phyloP scores from a whole-genome alignment of 1,284 basidiomycete genomes.

The Austroboletus novae-zelandiae region DNA sequence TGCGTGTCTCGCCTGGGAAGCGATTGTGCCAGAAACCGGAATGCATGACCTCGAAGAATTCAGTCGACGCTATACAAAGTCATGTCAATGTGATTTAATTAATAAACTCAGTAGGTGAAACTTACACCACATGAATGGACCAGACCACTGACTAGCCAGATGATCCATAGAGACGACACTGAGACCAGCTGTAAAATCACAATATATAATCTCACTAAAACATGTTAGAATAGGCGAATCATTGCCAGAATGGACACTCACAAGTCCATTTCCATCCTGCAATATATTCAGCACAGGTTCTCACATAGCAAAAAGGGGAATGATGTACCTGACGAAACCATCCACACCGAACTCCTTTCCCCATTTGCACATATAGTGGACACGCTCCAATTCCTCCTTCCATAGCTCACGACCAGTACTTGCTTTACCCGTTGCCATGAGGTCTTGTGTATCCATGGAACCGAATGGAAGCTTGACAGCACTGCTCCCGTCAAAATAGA shows the following conservation, averaged over 20 bases:
- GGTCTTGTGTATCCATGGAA: conserved; percentile 42
- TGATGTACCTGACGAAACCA: conserved; percentile 38
- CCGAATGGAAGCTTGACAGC: conserved; percentile 37
- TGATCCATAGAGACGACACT: conserved; percentile 35
- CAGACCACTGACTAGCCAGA: conserved; percentile 3
- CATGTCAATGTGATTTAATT: neutral
- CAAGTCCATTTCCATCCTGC: conserved; percentile 51
- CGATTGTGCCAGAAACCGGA: conserved; percentile 35
- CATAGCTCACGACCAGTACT: conserved; percentile 10
- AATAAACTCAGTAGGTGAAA: neutral
- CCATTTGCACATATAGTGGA: conserved; percentile 37
- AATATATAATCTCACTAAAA: conserved; percentile 51
- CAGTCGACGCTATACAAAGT: neutral
- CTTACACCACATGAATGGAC: neutral
- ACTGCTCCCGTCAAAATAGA: conserved; percentile 46
- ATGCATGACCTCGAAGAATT: conserved; percentile 16
- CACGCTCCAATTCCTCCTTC: conserved; percentile 29
- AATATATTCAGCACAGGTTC: neutral
- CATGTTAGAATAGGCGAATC: neutral
- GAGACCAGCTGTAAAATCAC: conserved; percentile 43
- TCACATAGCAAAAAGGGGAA: neutral
- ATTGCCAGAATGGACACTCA: conserved; percentile 23
- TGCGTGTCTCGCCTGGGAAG: conserved; percentile 37
- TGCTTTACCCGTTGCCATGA: conserved; percentile 37
- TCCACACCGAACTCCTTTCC: conserved; percentile 35